Evolutionary conservation across 2,329 filamentous ascomycete genomes (phyloP).

Genomic region (Penicillium sp.): DNA sequence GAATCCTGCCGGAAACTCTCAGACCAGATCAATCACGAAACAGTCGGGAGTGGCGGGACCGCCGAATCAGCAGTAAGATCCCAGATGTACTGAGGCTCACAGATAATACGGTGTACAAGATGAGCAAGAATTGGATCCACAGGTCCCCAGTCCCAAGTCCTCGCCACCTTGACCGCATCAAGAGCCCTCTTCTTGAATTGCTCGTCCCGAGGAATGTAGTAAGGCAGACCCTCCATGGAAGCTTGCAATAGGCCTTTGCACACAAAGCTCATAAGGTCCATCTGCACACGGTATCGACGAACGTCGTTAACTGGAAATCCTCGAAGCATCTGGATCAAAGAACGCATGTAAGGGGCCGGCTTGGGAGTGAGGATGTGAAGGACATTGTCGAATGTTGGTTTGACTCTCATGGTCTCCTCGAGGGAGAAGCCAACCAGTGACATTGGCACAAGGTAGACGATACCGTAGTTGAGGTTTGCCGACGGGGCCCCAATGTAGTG

Average conservation of each 20-base stretch:
- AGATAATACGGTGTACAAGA: no score
- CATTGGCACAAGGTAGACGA: background rate
- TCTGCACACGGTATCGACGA: background rate
- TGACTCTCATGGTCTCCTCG: background rate
- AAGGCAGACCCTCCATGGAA: background rate
- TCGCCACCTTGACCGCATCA: background rate
- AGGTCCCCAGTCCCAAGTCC: background rate
- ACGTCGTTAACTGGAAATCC: background rate
- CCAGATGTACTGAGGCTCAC: no score
- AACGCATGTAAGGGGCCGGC: background rate
- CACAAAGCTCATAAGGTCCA: background rate
- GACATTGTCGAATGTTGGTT: background rate
- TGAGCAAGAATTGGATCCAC: no score
- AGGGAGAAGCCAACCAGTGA: background rate
- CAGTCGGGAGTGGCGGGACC: no score
- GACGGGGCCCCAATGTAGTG: background rate
- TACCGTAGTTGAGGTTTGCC: background rate
- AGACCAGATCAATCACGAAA: no score
- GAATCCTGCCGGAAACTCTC: no score
- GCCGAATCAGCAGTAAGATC: no score
- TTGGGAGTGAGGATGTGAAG: background rate
- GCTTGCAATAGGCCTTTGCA: background rate
- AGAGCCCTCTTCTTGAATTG: background rate
- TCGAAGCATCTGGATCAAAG: background rate
- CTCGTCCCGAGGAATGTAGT: background rate